phyloP scores from a whole-genome alignment of 345 rosid species.

The Salix caprea region DNA sequence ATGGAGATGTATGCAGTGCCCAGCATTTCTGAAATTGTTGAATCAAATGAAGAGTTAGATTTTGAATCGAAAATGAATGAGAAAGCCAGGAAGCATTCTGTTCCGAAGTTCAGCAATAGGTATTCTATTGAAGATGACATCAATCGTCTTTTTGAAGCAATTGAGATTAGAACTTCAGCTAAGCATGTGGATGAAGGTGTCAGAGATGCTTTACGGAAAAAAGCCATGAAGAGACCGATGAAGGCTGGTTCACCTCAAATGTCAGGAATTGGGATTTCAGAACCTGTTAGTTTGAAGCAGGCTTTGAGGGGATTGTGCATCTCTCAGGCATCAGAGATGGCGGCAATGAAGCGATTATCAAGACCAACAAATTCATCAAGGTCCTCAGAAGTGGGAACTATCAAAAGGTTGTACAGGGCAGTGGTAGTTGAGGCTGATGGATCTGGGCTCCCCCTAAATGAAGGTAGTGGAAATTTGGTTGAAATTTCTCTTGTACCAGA shows the following conservation, averaged over 20 bases:
- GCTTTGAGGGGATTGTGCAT: conserved; percentile 76
- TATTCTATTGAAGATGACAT: conserved; percentile 69
- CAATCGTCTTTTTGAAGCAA: conserved; percentile 60
- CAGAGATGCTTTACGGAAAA: conserved; percentile 42
- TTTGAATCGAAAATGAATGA: conserved; percentile 23
- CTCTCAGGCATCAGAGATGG: conserved; percentile 83
- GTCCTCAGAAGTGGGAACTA: conserved; percentile 52
- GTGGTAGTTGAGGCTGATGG: conserved; percentile 61
- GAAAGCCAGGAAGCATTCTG: conserved; percentile 23
- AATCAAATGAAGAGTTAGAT: conserved; percentile 38
- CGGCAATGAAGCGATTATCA: conserved; percentile 69
- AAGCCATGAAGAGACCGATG: conserved; percentile 69
- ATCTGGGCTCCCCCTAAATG: conserved; percentile 37
- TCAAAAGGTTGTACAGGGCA: conserved; percentile 56
- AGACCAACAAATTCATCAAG: conserved; percentile 44
- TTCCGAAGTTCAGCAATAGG: conserved; percentile 33
- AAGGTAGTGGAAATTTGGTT: conserved; percentile 43
- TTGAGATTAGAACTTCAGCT: conserved; percentile 42
- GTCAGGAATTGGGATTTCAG: conserved; percentile 63
- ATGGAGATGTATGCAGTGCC: conserved; percentile 34
- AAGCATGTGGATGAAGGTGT: conserved; percentile 33
- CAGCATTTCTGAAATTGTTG: conserved; percentile 53
- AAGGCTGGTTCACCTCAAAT: conserved; percentile 55
- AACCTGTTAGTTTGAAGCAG: conserved; percentile 72
- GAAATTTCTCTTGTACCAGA: conserved; percentile 67